Base-by-base conservation (phyloP, 164 flowering plant species). In the Vitis amurensis region DNA sequence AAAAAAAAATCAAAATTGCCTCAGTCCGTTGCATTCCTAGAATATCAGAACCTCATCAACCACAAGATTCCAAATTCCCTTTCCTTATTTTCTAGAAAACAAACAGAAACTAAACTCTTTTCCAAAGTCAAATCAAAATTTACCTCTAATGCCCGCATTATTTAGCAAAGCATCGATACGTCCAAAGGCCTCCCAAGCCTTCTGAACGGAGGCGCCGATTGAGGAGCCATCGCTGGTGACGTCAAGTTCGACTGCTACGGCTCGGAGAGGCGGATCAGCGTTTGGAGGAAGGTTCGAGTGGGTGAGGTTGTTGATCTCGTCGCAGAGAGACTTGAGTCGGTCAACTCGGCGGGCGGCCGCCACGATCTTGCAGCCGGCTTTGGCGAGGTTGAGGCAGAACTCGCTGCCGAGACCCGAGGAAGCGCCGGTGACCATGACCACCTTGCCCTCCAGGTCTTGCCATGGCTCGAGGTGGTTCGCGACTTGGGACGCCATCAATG, bases 121-220 rank as follows among this genome's bases (percentile, higher is more conserved):
- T 7, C 44, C 7, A 4, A 27, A 11, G 50, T 16, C 1, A 27
- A 55, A 59, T 59, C 17, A 19, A 10, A 17, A 23, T 50, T 23
- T 70, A 90, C 98, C 98, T 84, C 93, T 80, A 55, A 85, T 47
- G 11, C 97, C 97, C 0, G 97, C 98, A 57, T 88, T 88, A 60
- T 91, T 93, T 30, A 93, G 64, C 78, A 93, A 73, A 3, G 80
- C 90, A 71, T 93, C 92, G 59, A 93, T 84, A 12, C 79, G 72
- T 2, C 98, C 98, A 68, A 91, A 91, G 13, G 88, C 89, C 9
- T 80, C 85, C 97, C 97, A 93, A 23, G 93, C 98, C 67, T 61
- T 79, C 63, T 74, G 65, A 5, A 89, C 91, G 1, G 88, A 68
- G 9, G 67, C 74, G 11, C 85, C 80, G 44, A 93, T 84, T 47